Evolutionary conservation across 257 asterid genomes (phyloP).

Genomic region (Nicotiana attenuata): DNA sequence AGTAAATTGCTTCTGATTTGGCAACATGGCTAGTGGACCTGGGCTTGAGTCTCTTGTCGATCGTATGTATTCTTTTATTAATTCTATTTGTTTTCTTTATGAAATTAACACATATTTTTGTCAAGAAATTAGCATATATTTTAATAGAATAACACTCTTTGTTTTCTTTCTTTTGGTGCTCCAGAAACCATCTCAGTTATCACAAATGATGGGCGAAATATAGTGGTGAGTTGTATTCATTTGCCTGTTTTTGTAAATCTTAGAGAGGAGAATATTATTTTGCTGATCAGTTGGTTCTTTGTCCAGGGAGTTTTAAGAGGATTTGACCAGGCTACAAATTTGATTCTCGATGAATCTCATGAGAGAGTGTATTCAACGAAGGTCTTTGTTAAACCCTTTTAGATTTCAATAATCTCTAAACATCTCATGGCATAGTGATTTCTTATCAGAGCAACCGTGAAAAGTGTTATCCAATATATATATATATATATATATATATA

Average conservation of each 20-base stretch:
- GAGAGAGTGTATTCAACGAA: conserved; percentile 98
- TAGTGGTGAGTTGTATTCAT: conserved; percentile 55
- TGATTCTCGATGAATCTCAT: conserved; percentile 95
- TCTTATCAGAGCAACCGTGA: background rate
- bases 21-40: conserved; percentile 50
- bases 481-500: too few relatives aligned
- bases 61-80: conserved; percentile 40
- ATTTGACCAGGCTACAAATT: conserved; percentile 94
- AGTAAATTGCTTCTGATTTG: conserved; percentile 8
- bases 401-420: background rate
- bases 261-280: background rate
- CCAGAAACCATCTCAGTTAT: conserved; percentile 84
- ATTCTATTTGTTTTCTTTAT: background rate
- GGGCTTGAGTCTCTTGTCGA: conserved; percentile 89
- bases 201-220: conserved; percentile 94
- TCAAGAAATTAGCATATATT: too few relatives aligned
- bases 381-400: conserved; percentile 30
- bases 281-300: conserved; percentile 7
- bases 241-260: background rate
- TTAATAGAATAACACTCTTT: background rate
- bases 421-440: background rate
- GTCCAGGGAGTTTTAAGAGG: conserved; percentile 88
- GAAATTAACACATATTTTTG: conserved; percentile 5
- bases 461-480: too few relatives aligned
- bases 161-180: conserved; percentile 19